These are phyloP conservation scores for Takakia lepidozioides DNA, from an alignment of 225 moss, liverwort and hornwort species.

Conservation along the genomic window DNA sequence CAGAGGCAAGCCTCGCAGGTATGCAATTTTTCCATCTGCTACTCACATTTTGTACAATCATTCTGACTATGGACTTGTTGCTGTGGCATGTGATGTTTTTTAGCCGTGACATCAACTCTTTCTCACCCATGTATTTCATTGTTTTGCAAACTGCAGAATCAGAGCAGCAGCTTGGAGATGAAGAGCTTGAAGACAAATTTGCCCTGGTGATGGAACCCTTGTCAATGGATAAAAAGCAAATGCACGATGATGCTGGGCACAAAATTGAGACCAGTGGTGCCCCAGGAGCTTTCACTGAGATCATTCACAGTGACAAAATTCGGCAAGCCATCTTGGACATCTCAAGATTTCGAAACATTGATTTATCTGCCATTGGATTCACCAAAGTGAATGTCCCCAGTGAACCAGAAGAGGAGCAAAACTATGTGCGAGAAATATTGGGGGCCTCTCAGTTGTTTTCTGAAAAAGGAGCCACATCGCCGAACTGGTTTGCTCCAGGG, in stretches of 20 bases:
- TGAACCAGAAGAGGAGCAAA: conserved; percentile 49
- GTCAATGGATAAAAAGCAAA: conserved; percentile 1
- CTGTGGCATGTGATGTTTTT: not conserved
- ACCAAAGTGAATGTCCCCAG: too few species aligned
- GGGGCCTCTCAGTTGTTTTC: conserved; percentile 34
- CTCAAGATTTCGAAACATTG: conserved; percentile 21
- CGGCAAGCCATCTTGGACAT: conserved; percentile 41
- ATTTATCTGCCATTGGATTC: conserved; percentile 9
- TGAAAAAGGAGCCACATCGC: conserved; percentile 4
- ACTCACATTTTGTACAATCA: not conserved
- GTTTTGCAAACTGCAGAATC: conserved; percentile 16
- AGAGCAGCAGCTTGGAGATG: conserved; percentile 5
- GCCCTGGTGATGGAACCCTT: not conserved
- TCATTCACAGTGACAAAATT: conserved; percentile 22
- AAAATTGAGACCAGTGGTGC: too few species aligned
- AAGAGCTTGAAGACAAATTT: conserved; percentile 8
- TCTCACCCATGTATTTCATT: not conserved
- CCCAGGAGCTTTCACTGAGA: not conserved
- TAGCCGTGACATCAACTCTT: not conserved
- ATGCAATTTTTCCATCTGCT: not conserved
- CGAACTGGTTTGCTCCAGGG: conserved; percentile 4
- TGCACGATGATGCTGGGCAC: conserved; percentile 9
- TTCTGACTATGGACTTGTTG: not conserved
- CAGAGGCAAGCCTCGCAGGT: conserved; percentile 39
- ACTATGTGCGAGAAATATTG: conserved; percentile 47